Conservation (phyloP, 345 rosid species). For the Eucalyptus fibrosa region DNA sequence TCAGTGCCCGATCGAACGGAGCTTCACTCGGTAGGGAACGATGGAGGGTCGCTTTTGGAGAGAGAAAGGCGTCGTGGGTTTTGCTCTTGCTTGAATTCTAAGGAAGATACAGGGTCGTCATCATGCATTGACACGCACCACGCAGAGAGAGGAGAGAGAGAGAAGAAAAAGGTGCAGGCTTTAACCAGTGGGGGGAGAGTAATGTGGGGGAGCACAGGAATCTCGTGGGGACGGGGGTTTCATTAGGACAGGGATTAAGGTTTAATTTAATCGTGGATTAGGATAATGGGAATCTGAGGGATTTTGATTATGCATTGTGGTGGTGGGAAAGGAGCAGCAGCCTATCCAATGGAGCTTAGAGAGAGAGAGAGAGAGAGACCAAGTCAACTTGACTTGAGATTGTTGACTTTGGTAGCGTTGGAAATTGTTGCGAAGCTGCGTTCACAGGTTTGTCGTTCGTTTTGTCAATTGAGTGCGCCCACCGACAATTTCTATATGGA, state of each 20-base stretch:
- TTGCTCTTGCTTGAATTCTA: slow-evolving; percentile 18
- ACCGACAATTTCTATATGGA: neutral
- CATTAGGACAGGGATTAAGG: neutral
- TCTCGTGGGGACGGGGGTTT: neutral
- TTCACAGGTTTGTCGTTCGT: neutral
- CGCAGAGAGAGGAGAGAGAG: neutral
- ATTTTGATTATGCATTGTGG: neutral
- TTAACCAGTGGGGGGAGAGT: neutral
- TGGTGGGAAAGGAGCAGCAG: neutral
- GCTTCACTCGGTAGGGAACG: neutral
- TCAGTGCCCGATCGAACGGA: neutral
- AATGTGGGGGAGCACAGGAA: neutral
- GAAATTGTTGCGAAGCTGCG: neutral
- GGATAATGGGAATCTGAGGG: neutral
- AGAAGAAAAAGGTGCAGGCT: neutral
- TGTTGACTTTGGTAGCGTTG: neutral
- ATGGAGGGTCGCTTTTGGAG: neutral
- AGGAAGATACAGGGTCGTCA: neutral
- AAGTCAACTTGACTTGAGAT: neutral
- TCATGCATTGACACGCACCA: neutral
- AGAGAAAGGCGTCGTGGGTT: neutral
- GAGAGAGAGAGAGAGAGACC: neutral
- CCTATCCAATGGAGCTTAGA: neutral
- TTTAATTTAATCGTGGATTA: neutral
- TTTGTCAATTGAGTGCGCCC: neutral